Conservation (phyloP, 1,284 basidiomycete species). For the Cutaneotrichosporon cavernicola region DNA sequence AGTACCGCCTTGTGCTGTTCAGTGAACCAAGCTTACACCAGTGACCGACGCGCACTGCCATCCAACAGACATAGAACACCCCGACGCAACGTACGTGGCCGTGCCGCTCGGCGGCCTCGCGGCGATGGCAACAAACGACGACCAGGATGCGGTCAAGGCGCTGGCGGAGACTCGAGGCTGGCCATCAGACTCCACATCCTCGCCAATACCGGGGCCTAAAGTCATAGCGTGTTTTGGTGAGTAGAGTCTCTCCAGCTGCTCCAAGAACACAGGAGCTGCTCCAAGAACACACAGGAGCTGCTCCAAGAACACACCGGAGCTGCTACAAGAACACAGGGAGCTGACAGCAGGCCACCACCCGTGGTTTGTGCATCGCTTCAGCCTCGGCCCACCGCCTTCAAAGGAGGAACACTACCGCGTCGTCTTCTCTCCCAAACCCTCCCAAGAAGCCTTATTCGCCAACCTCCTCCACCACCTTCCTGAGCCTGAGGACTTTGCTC, state of each 20-base stretch:
- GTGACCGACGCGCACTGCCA: slow-evolving; percentile 55
- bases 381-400: slow-evolving; percentile 31
- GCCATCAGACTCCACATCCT: not conserved
- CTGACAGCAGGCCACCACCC: slow-evolving; percentile 53
- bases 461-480: slow-evolving; percentile 41
- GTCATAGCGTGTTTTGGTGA: slow-evolving; percentile 52
- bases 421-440: slow-evolving; percentile 43
- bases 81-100: slow-evolving; percentile 25
- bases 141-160: slow-evolving; percentile 40
- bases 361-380: slow-evolving; percentile 55
- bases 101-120: slow-evolving; percentile 44
- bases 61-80: slow-evolving; percentile 44
- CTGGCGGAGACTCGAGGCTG: slow-evolving; percentile 28
- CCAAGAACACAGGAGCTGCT: no score
- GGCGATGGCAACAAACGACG: slow-evolving; percentile 47
- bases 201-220: not conserved
- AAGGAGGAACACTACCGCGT: slow-evolving; percentile 52
- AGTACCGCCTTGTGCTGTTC: not conserved
- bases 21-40: slow-evolving; percentile 17
- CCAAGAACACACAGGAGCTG: not conserved
- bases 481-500: slow-evolving; percentile 41
- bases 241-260: slow-evolving; percentile 15
- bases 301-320: no score
- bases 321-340: not conserved
- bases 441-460: slow-evolving; percentile 24